Evolutionary conservation across 371 early-diverging fungal genomes (phyloP), one percentile per base, ranked within the genome.

Genomic region (Dinochytrium kinnereticum): DNA sequence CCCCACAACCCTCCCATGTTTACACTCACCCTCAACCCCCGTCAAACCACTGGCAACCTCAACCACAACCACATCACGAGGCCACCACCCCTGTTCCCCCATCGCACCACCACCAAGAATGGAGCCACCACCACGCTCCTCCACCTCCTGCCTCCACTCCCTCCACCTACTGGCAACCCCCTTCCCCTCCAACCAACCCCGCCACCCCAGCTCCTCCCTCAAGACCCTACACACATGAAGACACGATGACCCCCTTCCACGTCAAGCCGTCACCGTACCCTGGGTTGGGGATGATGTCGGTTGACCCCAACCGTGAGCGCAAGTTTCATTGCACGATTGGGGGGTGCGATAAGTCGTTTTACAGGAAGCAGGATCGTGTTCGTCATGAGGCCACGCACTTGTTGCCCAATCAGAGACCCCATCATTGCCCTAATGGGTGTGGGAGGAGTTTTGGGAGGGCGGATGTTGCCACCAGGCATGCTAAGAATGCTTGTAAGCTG

Each of bases 391-490:
- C 55, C 55, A 53, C 55, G n/a, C 55, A 53, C 24, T 5, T 53
- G 17, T 26, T 53, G 5, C 55, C 55, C 55, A 53, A 53, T 26
- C 55, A 53, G 26, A 13, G 55, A 21, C 55, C 55, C 17, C 55
- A 53, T 53, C 55, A 53, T n/a, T 53, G 55, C 26, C 55, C 55
- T 5, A 53, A 53, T 26, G 55, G 55, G 13, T 53, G 55, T 26
- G 55, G 55, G 26, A 53, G 55, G 26, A n/a, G n/a, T 26, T 53
- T 53, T 53, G 55, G 55, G 26, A 53, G 55, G 26, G 55, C 55
- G n/a, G 55, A 53, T 26, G 55, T 53, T 13, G 55, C 55, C 24
- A 53, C 55, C 10, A 53, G 55, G 55, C 55, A 53, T 53, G 55
- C 55, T 5, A 53, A 53, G 55, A 53, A 53, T 53, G 55, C 55